Conservation (phyloP, 2,329 filamentous ascomycete genomes). For the Colletotrichum plurivorum region DNA sequence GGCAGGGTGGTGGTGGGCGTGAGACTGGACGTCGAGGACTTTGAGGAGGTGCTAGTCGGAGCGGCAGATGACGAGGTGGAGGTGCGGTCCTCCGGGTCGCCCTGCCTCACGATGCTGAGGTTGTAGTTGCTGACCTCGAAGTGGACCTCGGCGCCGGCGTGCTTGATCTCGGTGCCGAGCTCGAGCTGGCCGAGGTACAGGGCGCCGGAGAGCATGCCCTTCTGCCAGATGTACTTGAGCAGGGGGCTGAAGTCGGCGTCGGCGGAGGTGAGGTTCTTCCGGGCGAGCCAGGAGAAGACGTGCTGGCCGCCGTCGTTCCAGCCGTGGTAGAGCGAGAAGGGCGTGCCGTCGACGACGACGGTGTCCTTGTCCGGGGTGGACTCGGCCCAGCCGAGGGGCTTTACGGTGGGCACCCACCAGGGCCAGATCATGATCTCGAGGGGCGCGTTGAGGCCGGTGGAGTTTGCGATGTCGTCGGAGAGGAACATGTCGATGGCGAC, state of each 20-base stretch:
- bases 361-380: slow-evolving; percentile 36
- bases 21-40: not conserved
- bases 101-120: slow-evolving; percentile 34
- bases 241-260: slow-evolving; percentile 37
- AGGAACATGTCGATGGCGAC: slow-evolving; percentile 40
- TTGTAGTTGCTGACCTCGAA: slow-evolving; percentile 38
- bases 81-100: slow-evolving; percentile 29
- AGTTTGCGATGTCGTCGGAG: slow-evolving; percentile 34
- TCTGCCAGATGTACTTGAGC: slow-evolving; percentile 38
- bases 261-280: slow-evolving; percentile 31
- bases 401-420: slow-evolving; percentile 39
- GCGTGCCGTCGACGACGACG: slow-evolving; percentile 33
- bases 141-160: slow-evolving; percentile 29
- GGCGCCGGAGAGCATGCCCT: slow-evolving; percentile 33
- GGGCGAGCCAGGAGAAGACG: slow-evolving; percentile 36
- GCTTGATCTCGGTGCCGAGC: slow-evolving; percentile 37
- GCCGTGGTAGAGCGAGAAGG: slow-evolving; percentile 36
- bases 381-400: slow-evolving; percentile 36
- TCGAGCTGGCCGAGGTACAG: slow-evolving; percentile 36
- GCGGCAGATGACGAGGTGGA: slow-evolving; percentile 2
- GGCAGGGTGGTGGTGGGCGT: not conserved
- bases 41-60: not conserved
- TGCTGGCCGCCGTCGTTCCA: slow-evolving; percentile 39
- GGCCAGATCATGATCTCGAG: slow-evolving; percentile 40
- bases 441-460: slow-evolving; percentile 34